These are phyloP conservation scores for Stephania yunnanensis DNA, from an alignment of 164 flowering plant species.

Conservation along the genomic window DNA sequence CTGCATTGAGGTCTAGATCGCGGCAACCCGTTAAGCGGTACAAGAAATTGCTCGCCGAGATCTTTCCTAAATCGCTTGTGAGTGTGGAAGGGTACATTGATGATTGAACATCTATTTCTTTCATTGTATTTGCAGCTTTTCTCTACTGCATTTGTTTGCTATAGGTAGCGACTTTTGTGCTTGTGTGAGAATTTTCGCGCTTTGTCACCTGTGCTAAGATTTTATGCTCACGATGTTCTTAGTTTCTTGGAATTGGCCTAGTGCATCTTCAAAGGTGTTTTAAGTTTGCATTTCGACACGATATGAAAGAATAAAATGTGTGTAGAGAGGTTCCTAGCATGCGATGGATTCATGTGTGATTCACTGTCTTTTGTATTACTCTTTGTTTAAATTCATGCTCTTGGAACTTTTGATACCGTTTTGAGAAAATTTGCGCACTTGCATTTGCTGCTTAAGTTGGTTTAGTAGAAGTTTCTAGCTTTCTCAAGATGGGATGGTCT, in stretches of 20 bases:
- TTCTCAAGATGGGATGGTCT: background rate
- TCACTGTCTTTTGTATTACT: background rate
- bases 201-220: no score
- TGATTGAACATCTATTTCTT: no score
- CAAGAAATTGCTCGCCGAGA: slow-evolving; percentile 80
- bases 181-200: background rate
- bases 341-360: slow-evolving; percentile 2
- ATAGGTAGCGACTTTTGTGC: background rate
- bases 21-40: slow-evolving; percentile 92
- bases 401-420: background rate
- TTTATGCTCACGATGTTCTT: no score
- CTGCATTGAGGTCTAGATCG: slow-evolving; percentile 88
- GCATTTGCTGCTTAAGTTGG: background rate
- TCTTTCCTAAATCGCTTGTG: slow-evolving; percentile 77
- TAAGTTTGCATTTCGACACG: no score
- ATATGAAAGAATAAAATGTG: background rate
- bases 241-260: no score
- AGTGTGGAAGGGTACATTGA: slow-evolving; percentile 16
- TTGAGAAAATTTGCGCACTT: background rate
- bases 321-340: background rate
- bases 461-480: background rate
- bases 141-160: background rate
- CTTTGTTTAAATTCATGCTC: background rate
- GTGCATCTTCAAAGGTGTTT: background rate
- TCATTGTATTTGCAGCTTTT: background rate